A percentile compares a stretch with the other conserved stretches of the same genome.
These are phyloP conservation scores for Penicillium sp. DNA, from an alignment of 2,329 filamentous ascomycete species.

Conservation along the genomic window DNA sequence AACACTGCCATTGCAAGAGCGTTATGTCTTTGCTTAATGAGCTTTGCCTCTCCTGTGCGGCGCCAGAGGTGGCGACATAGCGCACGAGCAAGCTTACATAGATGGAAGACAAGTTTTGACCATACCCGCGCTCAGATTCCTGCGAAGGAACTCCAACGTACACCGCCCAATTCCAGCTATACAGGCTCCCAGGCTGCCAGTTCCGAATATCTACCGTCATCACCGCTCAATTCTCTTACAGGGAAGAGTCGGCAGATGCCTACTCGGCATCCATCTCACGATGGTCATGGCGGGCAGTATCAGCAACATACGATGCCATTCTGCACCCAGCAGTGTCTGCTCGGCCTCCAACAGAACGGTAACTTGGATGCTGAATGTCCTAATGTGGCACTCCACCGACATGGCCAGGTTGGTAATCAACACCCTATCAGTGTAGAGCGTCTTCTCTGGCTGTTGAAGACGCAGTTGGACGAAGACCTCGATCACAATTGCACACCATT, in stretches of 20 bases:
- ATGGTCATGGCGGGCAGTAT: background rate
- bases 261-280: background rate
- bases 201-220: background rate
- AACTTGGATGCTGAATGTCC: slow-evolving; percentile 21
- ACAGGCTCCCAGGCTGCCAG: background rate
- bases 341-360: slow-evolving; percentile 19
- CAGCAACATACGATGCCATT: slow-evolving; percentile 1
- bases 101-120: slow-evolving; percentile 1
- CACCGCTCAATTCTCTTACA: background rate
- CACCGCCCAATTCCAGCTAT: background rate
- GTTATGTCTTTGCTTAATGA: slow-evolving; percentile 1
- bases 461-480: slow-evolving; percentile 23
- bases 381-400: slow-evolving; percentile 18
- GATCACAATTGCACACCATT: slow-evolving; percentile 23
- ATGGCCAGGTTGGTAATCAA: background rate
- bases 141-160: background rate
- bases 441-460: slow-evolving; percentile 18
- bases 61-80: background rate
- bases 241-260: background rate
- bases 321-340: slow-evolving; percentile 25
- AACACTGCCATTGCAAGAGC: background rate
- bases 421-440: slow-evolving; percentile 13
- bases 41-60: background rate
- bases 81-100: background rate
- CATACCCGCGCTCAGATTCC: background rate